Evolutionary conservation across 495 filamentous ascomycete genomes (phyloP).

Genomic region (Aspergillus leporis): DNA sequence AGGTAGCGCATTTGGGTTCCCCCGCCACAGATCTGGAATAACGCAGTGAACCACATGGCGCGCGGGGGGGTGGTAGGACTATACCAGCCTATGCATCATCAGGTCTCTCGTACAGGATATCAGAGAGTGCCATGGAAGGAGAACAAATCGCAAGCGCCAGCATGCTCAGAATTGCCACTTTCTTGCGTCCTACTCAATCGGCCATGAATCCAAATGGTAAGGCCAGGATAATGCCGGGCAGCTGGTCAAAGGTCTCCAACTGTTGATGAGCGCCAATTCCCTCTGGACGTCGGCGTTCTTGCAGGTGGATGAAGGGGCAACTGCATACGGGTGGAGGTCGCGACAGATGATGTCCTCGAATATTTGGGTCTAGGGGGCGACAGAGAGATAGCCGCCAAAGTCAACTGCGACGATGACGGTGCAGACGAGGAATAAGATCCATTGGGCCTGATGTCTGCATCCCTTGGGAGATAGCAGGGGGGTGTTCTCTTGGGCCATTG

Average conservation of each 20-base stretch:
- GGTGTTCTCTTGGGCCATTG: too few species aligned
- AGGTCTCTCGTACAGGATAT: too few species aligned
- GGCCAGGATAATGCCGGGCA: not conserved
- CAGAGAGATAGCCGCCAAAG: conserved; percentile 10
- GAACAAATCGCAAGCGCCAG: conserved; percentile 2
- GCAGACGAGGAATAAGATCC: conserved; percentile 2
- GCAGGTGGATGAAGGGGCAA: not conserved
- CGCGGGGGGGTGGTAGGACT: conserved; percentile 7
- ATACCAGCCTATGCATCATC: conserved; percentile 18
- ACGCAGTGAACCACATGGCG: conserved; percentile 11
- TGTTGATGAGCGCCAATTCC: not conserved
- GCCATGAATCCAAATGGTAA: not conserved
- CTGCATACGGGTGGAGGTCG: not conserved
- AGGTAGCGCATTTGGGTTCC: conserved; percentile 4
- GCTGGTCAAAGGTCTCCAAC: not conserved
- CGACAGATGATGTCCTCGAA: conserved; percentile 16
- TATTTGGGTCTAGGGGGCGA: conserved; percentile 12
- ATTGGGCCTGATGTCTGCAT: too few species aligned
- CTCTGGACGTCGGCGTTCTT: not conserved
- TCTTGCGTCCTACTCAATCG: not conserved
- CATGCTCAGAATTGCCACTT: conserved; percentile 5
- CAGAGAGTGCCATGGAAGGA: too few species aligned
- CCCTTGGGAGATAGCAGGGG: too few species aligned
- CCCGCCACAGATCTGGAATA: conserved; percentile 15
- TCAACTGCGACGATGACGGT: conserved; percentile 11